Evolutionary conservation across 139 green algal species (phyloP).

Genomic region (Micromonas commoda): DNA sequence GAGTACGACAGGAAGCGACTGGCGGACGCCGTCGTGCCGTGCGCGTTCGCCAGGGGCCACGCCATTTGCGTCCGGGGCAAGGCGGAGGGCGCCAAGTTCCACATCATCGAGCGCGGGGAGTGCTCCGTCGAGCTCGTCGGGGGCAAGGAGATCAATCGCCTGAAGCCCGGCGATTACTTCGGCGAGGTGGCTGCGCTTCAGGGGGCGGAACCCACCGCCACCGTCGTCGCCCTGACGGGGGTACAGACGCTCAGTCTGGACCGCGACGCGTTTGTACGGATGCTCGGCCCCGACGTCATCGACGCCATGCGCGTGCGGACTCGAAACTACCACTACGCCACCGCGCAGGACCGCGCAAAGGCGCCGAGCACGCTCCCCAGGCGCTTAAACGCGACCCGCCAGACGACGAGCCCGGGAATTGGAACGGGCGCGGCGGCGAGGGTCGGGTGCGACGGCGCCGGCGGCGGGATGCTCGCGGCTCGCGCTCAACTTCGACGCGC

Average conservation of each 20-base stretch:
- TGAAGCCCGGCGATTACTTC: conserved; percentile 1
- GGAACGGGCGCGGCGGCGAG: background rate
- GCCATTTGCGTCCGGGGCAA: background rate
- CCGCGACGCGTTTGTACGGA: background rate
- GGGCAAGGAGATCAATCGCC: background rate
- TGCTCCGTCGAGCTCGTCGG: background rate
- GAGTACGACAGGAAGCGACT: conserved; percentile 2
- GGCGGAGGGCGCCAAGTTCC: background rate
- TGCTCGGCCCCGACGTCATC: background rate
- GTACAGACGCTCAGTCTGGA: background rate
- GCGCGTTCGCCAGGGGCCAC: background rate
- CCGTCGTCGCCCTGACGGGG: background rate
- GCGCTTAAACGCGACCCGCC: background rate
- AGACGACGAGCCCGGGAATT: background rate
- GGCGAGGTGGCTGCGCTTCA: conserved; percentile 7
- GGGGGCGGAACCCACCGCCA: background rate
- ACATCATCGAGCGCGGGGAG: background rate
- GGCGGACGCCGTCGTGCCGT: background rate
- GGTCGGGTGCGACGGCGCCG: background rate
- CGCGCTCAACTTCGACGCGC: too few relatives aligned
- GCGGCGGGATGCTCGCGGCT: background rate
- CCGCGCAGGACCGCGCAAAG: background rate
- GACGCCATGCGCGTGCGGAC: background rate
- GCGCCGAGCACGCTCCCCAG: background rate
- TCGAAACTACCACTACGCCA: background rate